Percentiles rank a stretch among this genome's conserved stretches.
Conservation (phyloP, 495 filamentous ascomycete genomes). For the Penicillium turbatum region DNA sequence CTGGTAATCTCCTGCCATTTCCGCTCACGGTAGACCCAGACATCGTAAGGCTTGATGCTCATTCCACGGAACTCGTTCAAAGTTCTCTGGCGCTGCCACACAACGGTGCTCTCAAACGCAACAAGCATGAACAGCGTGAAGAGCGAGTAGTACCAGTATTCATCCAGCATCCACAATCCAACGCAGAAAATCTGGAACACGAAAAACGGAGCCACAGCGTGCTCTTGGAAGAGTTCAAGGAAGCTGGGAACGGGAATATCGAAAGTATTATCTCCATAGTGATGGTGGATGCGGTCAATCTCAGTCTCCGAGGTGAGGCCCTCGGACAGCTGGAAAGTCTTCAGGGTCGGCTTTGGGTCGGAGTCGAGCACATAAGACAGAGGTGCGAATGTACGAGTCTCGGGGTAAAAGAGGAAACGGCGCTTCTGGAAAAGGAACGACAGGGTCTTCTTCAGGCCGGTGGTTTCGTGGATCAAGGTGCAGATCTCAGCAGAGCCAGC, state of each 20-base stretch:
- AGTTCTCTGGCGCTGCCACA: slow-evolving; percentile 98
- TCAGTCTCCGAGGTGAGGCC: slow-evolving; percentile 69
- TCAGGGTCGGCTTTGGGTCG: slow-evolving; percentile 72
- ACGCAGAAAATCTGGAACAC: slow-evolving; percentile 99
- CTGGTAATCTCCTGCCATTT: slow-evolving; percentile 89
- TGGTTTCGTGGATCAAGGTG: slow-evolving; percentile 65
- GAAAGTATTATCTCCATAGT: slow-evolving; percentile 96
- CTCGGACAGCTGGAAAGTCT: slow-evolving; percentile 68
- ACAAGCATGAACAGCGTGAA: slow-evolving; percentile 99
- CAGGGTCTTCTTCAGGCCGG: slow-evolving; percentile 64
- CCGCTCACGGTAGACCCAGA: slow-evolving; percentile 80
- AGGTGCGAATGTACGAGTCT: slow-evolving; percentile 67
- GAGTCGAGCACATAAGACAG: slow-evolving; percentile 80
- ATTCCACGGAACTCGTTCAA: slow-evolving; percentile 96
- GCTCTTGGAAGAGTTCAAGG: slow-evolving; percentile 93
- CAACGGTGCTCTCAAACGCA: slow-evolving; percentile 95
- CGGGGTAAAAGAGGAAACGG: slow-evolving; percentile 79
- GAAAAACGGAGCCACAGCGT: slow-evolving; percentile 98
- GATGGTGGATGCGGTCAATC: slow-evolving; percentile 71
- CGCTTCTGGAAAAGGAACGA: slow-evolving; percentile 99
- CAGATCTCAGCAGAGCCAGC: slow-evolving; percentile 90
- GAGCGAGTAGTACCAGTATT: slow-evolving; percentile 99
- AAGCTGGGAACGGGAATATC: slow-evolving; percentile 97
- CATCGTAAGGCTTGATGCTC: slow-evolving; percentile 96
- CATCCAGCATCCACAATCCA: slow-evolving; percentile 96